Conservation (phyloP, 176 grass and related monocot species). For the Triticum dicoccoides region DNA sequence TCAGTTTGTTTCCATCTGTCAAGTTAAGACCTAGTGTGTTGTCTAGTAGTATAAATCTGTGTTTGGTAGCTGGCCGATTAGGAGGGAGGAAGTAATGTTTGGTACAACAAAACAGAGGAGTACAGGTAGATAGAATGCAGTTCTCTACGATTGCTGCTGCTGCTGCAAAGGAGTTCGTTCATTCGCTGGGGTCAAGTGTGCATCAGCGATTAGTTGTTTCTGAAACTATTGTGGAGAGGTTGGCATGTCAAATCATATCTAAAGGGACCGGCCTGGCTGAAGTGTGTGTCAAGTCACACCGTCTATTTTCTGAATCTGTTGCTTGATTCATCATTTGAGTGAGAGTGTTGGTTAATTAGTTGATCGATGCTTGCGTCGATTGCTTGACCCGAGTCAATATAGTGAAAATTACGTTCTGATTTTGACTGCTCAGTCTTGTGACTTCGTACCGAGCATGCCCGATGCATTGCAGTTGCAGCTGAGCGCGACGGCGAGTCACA, state of each 20-base stretch:
- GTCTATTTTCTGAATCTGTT: neutral
- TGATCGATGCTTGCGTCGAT: neutral
- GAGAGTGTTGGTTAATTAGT: neutral
- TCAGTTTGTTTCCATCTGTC: neutral
- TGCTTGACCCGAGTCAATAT: neutral
- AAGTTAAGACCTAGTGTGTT: neutral
- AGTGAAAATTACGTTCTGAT: neutral
- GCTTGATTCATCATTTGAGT: neutral
- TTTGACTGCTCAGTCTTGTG: neutral
- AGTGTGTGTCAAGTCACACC: slow-evolving; percentile 8
- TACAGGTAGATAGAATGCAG: slow-evolving; percentile 2
- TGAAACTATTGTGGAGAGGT: neutral
- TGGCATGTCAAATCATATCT: neutral
- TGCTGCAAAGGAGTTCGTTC: neutral
- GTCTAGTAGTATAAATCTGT: neutral
- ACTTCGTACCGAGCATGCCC: neutral
- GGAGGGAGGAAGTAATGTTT: neutral
- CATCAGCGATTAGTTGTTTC: neutral
- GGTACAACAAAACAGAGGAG: slow-evolving; percentile 12
- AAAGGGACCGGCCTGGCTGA: neutral
- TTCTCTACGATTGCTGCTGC: neutral
- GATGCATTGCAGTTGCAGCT: neutral
- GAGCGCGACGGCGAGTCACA: neutral
- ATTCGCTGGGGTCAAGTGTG: neutral
- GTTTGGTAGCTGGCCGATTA: neutral